A percentile compares a stretch with the other conserved stretches of the same genome.
Conservation (phyloP, 2,329 filamentous ascomycete species). For the Aspergillus awamori region DNA sequence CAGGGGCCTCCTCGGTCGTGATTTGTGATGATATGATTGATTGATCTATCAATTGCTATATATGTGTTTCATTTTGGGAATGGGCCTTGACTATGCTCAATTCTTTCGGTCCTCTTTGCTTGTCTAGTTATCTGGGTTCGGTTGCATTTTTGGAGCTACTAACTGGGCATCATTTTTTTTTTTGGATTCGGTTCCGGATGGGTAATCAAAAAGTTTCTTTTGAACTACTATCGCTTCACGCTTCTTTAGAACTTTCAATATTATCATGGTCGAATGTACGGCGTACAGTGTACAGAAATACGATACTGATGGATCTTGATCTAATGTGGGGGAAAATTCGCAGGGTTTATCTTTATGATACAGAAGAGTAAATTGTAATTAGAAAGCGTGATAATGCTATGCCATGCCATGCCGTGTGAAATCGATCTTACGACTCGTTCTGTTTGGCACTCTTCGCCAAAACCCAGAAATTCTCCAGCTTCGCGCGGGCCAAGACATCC, state of each 20-base stretch:
- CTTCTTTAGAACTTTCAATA: neutral
- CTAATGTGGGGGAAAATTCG: neutral
- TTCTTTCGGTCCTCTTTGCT: neutral
- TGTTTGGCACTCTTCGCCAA: conserved; percentile 70
- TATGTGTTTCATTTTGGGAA: conserved; percentile 6
- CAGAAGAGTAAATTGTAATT: neutral
- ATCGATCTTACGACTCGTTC: conserved; percentile 28
- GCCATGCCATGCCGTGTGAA: neutral
- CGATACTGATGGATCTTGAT: neutral
- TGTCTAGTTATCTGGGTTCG: neutral
- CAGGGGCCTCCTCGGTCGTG: conserved; percentile 35
- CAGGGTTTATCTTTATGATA: neutral
- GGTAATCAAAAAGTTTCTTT: conserved; percentile 2
- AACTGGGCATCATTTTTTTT: conserved; percentile 10
- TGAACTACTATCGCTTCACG: no score
- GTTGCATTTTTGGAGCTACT: conserved; percentile 28
- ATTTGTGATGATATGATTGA: conserved; percentile 9
- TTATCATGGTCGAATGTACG: neutral
- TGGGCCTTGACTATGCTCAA: no score
- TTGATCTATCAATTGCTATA: neutral
- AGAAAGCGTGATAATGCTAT: neutral
- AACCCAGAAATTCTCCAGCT: conserved; percentile 96
- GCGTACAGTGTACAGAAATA: conserved; percentile 4
- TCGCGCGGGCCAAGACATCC: conserved; percentile 74
- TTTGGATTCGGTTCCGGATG: neutral